A percentile compares a stretch with the other conserved stretches of the same genome.
phyloP scores from a whole-genome alignment of 2,329 filamentous ascomycete species.

The Clarireedia sp. region DNA sequence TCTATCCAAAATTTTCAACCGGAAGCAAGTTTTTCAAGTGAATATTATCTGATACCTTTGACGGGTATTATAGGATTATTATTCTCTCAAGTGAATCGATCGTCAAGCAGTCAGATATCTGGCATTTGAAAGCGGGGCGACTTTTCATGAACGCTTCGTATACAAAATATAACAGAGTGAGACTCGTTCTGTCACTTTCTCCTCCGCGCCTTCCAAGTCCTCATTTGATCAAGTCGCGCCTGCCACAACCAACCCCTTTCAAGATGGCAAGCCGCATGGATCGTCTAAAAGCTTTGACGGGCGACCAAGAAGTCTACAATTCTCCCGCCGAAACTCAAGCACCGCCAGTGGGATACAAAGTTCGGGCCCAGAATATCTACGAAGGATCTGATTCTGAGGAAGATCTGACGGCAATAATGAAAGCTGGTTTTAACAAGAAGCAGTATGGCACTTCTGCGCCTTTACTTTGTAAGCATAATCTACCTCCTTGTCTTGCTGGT shows the following conservation, averaged over 20 bases:
- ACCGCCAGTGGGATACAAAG: neutral
- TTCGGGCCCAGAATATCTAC: slow-evolving; percentile 1
- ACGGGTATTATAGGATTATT: no score
- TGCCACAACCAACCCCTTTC: neutral
- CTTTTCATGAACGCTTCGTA: no score
- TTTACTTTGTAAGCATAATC: neutral
- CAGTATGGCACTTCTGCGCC: neutral
- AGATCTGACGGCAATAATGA: neutral
- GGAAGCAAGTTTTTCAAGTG: no score
- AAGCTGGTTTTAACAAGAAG: neutral
- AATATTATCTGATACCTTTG: no score
- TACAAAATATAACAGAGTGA: no score
- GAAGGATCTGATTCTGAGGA: slow-evolving; percentile 1
- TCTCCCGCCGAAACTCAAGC: neutral
- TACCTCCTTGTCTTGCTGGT: no score
- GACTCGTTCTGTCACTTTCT: no score
- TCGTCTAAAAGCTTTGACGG: slow-evolving; percentile 1
- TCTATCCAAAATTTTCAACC: no score
- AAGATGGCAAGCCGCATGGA: neutral
- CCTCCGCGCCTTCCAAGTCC: no score
- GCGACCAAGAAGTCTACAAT: neutral
- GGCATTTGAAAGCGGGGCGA: neutral
- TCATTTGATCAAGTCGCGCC: neutral
- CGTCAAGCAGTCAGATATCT: no score
- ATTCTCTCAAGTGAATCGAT: no score